These are phyloP conservation scores for Ammopiptanthus mongolicus DNA, from an alignment of 306 rosid genomes.

Conservation along the genomic window DNA sequence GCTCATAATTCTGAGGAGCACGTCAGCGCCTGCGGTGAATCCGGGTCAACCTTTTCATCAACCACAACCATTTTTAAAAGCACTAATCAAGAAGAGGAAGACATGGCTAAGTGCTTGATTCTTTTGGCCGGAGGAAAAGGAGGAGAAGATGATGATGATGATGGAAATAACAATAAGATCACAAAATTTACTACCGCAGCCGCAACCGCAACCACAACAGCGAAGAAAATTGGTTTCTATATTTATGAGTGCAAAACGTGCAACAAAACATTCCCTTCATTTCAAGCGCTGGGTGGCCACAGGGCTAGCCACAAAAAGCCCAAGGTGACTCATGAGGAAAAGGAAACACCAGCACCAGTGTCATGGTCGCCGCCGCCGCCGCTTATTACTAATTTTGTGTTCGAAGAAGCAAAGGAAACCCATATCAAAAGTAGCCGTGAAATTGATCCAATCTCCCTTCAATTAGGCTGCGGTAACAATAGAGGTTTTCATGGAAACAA, in stretches of 20 bases:
- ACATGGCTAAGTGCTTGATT: slow-evolving; percentile 93
- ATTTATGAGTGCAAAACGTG: slow-evolving; percentile 91
- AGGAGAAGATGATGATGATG: neutral
- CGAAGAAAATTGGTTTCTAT: slow-evolving; percentile 25
- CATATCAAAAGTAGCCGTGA: neutral
- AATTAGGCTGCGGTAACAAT: slow-evolving; percentile 15
- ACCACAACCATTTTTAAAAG: slow-evolving; percentile 33
- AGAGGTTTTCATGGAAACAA: neutral
- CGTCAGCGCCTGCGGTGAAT: slow-evolving; percentile 18
- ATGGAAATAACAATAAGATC: neutral
- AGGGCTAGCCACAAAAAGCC: slow-evolving; percentile 91
- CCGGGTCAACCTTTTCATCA: slow-evolving; percentile 45
- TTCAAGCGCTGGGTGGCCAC: slow-evolving; percentile 98
- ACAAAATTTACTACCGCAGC: neutral
- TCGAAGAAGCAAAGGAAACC: slow-evolving; percentile 17
- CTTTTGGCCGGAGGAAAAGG: slow-evolving; percentile 61
- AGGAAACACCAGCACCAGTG: neutral
- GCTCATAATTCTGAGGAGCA: slow-evolving; percentile 7
- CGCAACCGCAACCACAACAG: neutral
- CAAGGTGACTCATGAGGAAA: slow-evolving; percentile 25
- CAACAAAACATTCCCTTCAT: slow-evolving; percentile 78
- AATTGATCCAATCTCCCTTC: slow-evolving; percentile 17
- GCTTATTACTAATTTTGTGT: neutral
- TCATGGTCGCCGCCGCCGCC: neutral
- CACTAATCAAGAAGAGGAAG: slow-evolving; percentile 71